Evolutionary conservation across 129 eudicot species (phyloP), one percentile per base, ranked within the genome.

Genomic region (Flaveria trinervia): DNA sequence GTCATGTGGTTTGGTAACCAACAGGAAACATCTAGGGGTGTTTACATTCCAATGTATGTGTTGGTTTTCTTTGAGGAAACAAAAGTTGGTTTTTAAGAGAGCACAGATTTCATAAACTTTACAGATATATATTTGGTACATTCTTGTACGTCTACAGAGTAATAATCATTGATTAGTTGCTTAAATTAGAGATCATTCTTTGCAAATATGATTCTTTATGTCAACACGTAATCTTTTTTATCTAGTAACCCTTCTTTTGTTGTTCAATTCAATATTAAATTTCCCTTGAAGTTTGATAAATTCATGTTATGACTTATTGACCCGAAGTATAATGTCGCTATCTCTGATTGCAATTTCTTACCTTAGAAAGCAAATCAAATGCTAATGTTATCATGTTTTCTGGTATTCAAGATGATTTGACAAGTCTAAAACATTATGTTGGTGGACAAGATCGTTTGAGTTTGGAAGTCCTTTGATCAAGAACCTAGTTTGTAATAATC

Each of bases 61-160:
- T 77, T 78, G 36, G 36, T 70, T 69, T 60, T 69, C 62, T 28
- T 56, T 56, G 67, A 25, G 50, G 16, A 10, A 68, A 43, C 56
- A 43, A 7, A 8, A 5, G 36, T 30, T 45, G 51, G 62, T 65
- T 69, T 54, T 70, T 65, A n/a, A 33, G 23, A n/a, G 16, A 18
- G 52, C 41, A 10, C n/a, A 13, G 54, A 30, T 30, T 30, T 30
- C 26, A 15, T 11, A 17, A 50, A 26, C 36, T 64, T 76, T 4
- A 62, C 16, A 76, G 65, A 18, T 45, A 15, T 26, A 28, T 41
- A 25, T 41, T 77, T 43, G 81, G 81, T 39, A 22, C 56, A 67
- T 65, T 76, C 11, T 2, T 66, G 73, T 36, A 50, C 39, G 41
- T 41, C n/a, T 50, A 65, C 48, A 15, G 56, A 57, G 43, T 60